These are phyloP conservation scores for Alternaria incomplexa DNA, from an alignment of 2,329 filamentous ascomycete species.

Conservation along the genomic window DNA sequence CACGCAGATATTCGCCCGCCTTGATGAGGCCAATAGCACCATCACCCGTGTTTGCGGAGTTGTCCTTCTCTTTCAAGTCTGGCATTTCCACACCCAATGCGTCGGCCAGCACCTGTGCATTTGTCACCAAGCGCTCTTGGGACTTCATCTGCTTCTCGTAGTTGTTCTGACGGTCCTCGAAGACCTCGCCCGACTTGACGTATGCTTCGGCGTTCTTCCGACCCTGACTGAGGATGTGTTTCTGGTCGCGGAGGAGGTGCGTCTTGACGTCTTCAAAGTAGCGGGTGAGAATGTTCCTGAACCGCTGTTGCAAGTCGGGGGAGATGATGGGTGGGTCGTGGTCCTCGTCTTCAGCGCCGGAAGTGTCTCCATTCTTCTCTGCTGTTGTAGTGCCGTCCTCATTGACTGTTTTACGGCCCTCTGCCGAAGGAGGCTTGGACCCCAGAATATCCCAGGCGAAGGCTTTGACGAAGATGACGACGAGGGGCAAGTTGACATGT, in stretches of 20 bases:
- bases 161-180: conserved; percentile 94
- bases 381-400: conserved; percentile 74
- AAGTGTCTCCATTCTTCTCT: conserved; percentile 60
- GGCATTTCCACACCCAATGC: conserved; percentile 91
- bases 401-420: conserved; percentile 82
- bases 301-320: conserved; percentile 80
- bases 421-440: conserved; percentile 71
- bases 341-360: conserved; percentile 59
- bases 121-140: conserved; percentile 87
- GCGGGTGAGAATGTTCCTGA: conserved; percentile 80
- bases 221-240: conserved; percentile 82
- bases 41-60: conserved; percentile 67
- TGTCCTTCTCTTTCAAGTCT: conserved; percentile 83
- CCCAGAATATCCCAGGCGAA: conserved; percentile 97
- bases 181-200: conserved; percentile 97
- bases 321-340: conserved; percentile 77
- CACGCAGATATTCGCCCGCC: conserved; percentile 88
- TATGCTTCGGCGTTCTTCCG: conserved; percentile 97
- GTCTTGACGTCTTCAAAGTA: conserved; percentile 94
- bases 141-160: conserved; percentile 93
- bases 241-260: conserved; percentile 90
- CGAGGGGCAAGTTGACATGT: conserved; percentile 85
- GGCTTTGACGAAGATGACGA: conserved; percentile 94
- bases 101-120: conserved; percentile 90
- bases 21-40: conserved; percentile 92